Base-by-base conservation (phyloP, 2,329 filamentous ascomycete species). In the Fonsecaea erecta region DNA sequence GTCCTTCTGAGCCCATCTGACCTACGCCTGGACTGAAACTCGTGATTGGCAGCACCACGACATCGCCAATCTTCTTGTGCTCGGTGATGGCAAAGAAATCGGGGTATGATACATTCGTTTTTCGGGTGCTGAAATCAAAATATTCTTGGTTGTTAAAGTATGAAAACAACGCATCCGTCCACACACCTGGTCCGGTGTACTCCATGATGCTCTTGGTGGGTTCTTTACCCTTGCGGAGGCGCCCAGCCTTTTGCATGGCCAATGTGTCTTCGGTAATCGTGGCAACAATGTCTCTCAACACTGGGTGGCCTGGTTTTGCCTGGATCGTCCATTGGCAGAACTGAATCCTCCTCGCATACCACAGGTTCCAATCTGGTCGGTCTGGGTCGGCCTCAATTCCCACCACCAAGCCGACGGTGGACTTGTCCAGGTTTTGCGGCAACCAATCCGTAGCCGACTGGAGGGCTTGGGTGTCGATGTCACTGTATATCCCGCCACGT, bases 301-400 rank as follows among this genome's bases (percentile, higher is more conserved):
- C 88, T 0, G 95, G 95, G 76, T 99, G 95, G 11, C 95, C 95
- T 0, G 94, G 90, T 78, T 99, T 99, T 63, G 91, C 83, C 78
- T 98, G 94, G 68, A 99, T 97, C 1, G 95, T 99, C 95, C 95
- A 99, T 77, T 99, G 95, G 80, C 95, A 99, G 79, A 99, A 98
- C 76, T 98, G 95, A 67, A 99, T 93, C 69, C 94, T 87, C 65
- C 95, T 90, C 69, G 92, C 95, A 82, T 98, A 99, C 95, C 94
- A 98, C 1, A 97, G 83, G 37, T 87, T 85, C 95, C 95, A 99
- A 77, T 99, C 95, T 2, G 87, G 86, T 54, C 95, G 87, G 77
- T 98, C 93, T 0, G 95, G 93, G 75, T 99, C 95, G 3, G 95
- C 95, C 81, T 99, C 95, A 70, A 99, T 97, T 65, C 95, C 95